phyloP scores from a whole-genome alignment of 2,329 filamentous ascomycete genomes.

The Aspergillus sclerotialis region DNA sequence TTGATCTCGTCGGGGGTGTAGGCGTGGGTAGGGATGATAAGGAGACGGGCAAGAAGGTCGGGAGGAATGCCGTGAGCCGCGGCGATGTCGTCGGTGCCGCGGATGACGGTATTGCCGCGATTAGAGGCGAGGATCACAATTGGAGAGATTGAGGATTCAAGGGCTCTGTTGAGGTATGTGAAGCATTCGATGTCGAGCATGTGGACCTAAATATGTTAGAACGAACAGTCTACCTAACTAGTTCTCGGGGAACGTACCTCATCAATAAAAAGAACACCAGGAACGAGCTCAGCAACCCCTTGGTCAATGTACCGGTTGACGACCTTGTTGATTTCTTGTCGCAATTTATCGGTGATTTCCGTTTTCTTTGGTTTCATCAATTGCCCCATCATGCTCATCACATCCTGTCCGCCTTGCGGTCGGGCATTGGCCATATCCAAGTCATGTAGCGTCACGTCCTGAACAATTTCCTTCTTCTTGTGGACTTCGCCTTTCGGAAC shows the following conservation, averaged over 20 bases:
- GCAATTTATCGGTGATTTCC: constrained; percentile 96
- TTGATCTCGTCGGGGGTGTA: constrained; percentile 88
- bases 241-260: constrained; percentile 55
- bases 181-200: constrained; percentile 99
- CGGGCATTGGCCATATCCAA: constrained; percentile 91
- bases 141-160: constrained; percentile 89
- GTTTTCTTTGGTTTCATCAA: constrained; percentile 99
- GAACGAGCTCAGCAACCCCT: constrained; percentile 94
- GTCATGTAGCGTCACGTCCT: constrained; percentile 96
- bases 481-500: constrained; percentile 98
- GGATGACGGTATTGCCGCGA: constrained; percentile 86
- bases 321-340: constrained; percentile 96
- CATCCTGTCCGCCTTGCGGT: constrained; percentile 94
- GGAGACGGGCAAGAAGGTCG: constrained; percentile 84
- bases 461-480: constrained; percentile 99
- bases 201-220: constrained; percentile 60
- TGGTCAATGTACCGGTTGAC: constrained; percentile 99
- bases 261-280: constrained; percentile 95
- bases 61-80: constrained; percentile 91
- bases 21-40: constrained; percentile 91
- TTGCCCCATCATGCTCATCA: constrained; percentile 99
- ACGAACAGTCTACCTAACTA: background rate
- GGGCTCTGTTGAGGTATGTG: constrained; percentile 96
- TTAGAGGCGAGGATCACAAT: constrained; percentile 98
- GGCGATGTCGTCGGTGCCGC: constrained; percentile 69